Conservation (phyloP, 1,139 yeast genomes). For the Blastobotrys raffinosifermentans region DNA sequence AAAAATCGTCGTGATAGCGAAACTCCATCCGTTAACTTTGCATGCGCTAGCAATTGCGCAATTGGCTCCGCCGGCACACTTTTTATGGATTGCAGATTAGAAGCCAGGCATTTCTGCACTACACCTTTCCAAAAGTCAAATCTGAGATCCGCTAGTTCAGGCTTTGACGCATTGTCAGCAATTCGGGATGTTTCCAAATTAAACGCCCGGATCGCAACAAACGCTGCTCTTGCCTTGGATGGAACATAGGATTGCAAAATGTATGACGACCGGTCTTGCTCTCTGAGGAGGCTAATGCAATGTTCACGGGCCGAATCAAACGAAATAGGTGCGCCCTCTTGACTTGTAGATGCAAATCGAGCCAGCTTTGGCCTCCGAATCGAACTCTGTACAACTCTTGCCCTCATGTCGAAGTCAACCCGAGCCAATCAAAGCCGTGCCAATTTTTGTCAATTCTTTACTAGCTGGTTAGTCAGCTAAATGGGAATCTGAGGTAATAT, state of each 20-base stretch:
- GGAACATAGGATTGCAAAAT: constrained; percentile 68
- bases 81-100: constrained; percentile 22
- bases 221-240: constrained; percentile 56
- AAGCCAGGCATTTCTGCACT: constrained; percentile 25
- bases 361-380: no score
- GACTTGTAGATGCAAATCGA: background rate
- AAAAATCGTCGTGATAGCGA: constrained; percentile 49
- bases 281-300: background rate
- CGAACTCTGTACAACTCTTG: no score
- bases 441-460: no score
- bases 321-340: no score
- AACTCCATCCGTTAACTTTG: constrained; percentile 31
- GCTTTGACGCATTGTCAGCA: constrained; percentile 41
- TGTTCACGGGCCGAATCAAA: background rate
- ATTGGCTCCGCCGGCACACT: constrained; percentile 52
- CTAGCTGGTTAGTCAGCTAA: no score
- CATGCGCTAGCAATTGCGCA: constrained; percentile 41
- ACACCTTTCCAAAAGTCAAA: constrained; percentile 37
- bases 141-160: constrained; percentile 33
- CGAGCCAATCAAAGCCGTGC: no score
- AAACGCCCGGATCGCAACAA: constrained; percentile 63
- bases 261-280: constrained; percentile 56
- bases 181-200: constrained; percentile 63
- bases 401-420: no score
- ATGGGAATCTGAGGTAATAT: no score